phyloP scores from a whole-genome alignment of 1,139 yeast genomes.

The Debaryomyces robertsiae region DNA sequence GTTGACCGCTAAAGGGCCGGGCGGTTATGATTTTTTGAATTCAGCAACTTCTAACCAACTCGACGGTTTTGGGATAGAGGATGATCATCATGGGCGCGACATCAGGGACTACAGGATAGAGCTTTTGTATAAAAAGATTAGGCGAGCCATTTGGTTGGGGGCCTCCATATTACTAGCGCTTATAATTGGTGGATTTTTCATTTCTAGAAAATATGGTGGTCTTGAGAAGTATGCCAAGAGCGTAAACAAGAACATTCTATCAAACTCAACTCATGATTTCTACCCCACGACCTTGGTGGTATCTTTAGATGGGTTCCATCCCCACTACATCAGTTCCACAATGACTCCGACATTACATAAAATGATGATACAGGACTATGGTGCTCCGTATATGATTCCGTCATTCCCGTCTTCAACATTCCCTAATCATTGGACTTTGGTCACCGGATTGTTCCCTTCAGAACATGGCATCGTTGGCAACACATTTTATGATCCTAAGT shows the following conservation, averaged over 20 bases:
- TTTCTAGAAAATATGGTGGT: neutral
- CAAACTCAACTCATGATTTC: slow-evolving; percentile 74
- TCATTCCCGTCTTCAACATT: slow-evolving; percentile 88
- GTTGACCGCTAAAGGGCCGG: neutral
- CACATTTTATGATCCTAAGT: slow-evolving; percentile 67
- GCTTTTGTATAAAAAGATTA: slow-evolving; percentile 21
- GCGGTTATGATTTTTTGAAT: slow-evolving; percentile 1
- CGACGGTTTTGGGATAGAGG: neutral
- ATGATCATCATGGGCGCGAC: slow-evolving; percentile 10
- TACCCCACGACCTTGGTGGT: slow-evolving; percentile 76
- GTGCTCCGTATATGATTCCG: slow-evolving; percentile 84
- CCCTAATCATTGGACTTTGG: slow-evolving; percentile 90
- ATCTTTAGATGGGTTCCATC: slow-evolving; percentile 89
- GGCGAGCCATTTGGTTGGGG: slow-evolving; percentile 11
- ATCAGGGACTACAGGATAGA: slow-evolving; percentile 32
- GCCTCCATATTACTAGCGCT: slow-evolving; percentile 3
- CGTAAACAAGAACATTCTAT: slow-evolving; percentile 22
- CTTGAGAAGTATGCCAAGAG: neutral
- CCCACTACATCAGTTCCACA: slow-evolving; percentile 72
- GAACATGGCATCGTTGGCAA: slow-evolving; percentile 90
- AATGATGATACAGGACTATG: slow-evolving; percentile 55
- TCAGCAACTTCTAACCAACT: neutral
- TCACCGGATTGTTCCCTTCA: slow-evolving; percentile 82
- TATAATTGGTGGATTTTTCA: slow-evolving; percentile 2
- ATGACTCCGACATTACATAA: slow-evolving; percentile 72